Conservation (phyloP, 345 rosid species). For the Dipteronia dyeriana region DNA sequence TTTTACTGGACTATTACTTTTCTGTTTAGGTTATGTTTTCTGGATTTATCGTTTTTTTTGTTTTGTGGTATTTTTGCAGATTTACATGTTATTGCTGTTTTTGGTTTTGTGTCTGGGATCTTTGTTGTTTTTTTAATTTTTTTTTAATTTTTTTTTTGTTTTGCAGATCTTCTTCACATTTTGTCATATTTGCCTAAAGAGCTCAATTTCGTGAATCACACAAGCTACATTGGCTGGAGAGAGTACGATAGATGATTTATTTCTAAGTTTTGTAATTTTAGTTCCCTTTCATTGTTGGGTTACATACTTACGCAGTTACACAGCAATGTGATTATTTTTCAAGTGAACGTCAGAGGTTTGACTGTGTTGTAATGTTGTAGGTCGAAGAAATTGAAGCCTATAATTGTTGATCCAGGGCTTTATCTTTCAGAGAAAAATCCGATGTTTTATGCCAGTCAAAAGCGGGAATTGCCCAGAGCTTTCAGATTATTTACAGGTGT, state of each 20-base stretch:
- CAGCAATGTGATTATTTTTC: background rate
- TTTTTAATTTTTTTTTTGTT: background rate
- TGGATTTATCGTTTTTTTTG: background rate
- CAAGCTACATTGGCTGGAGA: conserved; percentile 92
- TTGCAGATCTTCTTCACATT: conserved; percentile 93
- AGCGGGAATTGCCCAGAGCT: conserved; percentile 76
- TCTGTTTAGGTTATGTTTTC: background rate
- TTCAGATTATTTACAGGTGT: conserved; percentile 80
- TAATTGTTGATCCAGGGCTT: conserved; percentile 95
- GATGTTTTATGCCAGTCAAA: conserved; percentile 82
- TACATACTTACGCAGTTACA: background rate
- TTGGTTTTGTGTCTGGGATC: background rate
- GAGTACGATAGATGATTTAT: conserved; percentile 55
- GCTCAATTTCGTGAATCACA: conserved; percentile 80
- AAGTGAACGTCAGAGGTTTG: background rate
- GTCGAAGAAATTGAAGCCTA: conserved; percentile 77
- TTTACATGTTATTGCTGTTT: background rate
- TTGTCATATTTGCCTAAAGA: conserved; percentile 80
- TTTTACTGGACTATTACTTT: background rate
- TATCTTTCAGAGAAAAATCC: conserved; percentile 67
- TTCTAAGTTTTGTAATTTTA: conserved; percentile 8
- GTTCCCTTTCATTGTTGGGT: background rate
- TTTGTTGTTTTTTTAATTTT: background rate
- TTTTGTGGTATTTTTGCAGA: background rate
- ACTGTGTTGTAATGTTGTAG: conserved; percentile 38